Evolutionary conservation across 306 rosid species (phyloP).

Genomic region (Rubus parviflorus): DNA sequence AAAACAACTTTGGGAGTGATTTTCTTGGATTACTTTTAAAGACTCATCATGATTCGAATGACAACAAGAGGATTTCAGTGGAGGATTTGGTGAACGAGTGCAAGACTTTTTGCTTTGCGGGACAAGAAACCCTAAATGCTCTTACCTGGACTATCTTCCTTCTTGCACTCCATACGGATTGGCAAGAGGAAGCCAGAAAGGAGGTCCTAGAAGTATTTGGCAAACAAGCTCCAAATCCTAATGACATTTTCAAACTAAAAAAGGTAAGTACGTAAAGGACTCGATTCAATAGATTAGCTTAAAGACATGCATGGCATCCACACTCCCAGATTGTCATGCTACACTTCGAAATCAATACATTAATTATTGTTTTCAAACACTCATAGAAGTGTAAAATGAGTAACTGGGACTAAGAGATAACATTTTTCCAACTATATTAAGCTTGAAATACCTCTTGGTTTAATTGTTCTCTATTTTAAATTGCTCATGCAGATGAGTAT

Average conservation of each 20-base stretch:
- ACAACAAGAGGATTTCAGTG: background rate
- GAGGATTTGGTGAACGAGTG: constrained; percentile 29
- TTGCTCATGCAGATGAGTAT: constrained; percentile 21
- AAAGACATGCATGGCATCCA: background rate
- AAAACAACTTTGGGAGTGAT: constrained; percentile 20
- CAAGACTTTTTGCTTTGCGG: constrained; percentile 25
- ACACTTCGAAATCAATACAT: background rate
- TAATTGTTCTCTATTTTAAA: background rate
- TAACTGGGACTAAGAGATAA: background rate
- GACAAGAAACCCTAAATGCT: constrained; percentile 18
- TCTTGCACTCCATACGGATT: constrained; percentile 23
- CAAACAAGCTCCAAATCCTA: constrained; percentile 16
- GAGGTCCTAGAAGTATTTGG: constrained; percentile 27
- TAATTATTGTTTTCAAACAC: background rate
- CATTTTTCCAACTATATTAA: background rate
- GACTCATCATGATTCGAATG: constrained; percentile 19
- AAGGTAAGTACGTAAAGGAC: background rate
- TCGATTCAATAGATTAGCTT: background rate
- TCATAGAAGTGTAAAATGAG: too few species aligned
- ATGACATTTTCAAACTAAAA: constrained; percentile 15
- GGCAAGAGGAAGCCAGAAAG: constrained; percentile 30
- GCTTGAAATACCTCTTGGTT: background rate
- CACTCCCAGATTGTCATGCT: background rate
- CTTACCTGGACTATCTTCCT: constrained; percentile 29
- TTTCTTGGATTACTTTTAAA: background rate